These are phyloP conservation scores for Durio zibethinus DNA, from an alignment of 345 rosid species.

Conservation along the genomic window DNA sequence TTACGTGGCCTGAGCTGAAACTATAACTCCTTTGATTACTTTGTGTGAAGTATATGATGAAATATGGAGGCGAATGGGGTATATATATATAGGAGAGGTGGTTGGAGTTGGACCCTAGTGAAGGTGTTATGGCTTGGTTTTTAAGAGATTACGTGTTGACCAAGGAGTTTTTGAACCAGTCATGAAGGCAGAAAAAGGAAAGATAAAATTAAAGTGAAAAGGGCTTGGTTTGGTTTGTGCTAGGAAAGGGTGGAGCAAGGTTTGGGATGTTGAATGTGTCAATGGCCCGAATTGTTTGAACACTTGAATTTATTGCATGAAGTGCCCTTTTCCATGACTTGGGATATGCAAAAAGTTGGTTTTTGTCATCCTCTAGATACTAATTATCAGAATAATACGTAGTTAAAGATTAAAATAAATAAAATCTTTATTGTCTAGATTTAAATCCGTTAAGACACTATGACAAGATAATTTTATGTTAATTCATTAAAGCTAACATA, in stretches of 20 bases:
- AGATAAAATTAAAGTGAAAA: neutral
- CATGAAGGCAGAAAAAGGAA: conserved; percentile 14
- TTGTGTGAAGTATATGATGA: neutral
- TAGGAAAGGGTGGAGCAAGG: neutral
- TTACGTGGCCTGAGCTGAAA: neutral
- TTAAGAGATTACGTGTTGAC: conserved; percentile 22
- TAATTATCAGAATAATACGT: neutral
- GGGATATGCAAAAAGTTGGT: neutral
- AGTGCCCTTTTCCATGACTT: neutral
- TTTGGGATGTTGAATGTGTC: neutral
- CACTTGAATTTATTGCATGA: neutral
- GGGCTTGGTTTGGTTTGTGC: neutral
- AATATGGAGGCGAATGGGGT: neutral
- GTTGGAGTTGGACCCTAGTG: neutral
- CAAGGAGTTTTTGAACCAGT: conserved; percentile 20
- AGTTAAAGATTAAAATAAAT: too few species aligned
- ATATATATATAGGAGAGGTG: neutral
- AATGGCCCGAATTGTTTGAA: neutral
- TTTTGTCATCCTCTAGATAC: neutral
- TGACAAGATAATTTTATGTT: too few species aligned
- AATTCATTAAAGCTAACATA: too few species aligned
- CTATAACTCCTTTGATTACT: neutral
- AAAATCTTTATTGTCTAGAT: too few species aligned
- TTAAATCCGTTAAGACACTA: too few species aligned
- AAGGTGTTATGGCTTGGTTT: neutral